A percentile compares a stretch with the other conserved stretches of the same genome.
These are phyloP conservation scores for Candida sakaeoensis DNA, from an alignment of 805 yeast species.

Conservation along the genomic window DNA sequence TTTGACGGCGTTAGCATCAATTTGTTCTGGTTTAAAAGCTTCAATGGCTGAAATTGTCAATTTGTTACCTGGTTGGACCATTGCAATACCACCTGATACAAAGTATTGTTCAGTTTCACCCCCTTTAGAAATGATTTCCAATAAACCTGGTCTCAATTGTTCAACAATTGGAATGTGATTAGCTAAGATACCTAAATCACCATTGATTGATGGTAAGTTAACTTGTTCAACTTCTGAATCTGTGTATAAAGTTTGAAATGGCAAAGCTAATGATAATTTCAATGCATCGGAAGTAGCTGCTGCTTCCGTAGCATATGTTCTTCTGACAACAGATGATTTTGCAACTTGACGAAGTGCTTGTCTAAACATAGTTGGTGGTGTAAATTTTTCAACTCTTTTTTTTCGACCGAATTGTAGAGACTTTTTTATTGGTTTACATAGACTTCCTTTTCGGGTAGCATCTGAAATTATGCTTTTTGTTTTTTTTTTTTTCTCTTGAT, in stretches of 20 bases:
- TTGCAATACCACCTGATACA: slow-evolving; percentile 94
- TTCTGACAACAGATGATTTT: slow-evolving; percentile 59
- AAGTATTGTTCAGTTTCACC: slow-evolving; percentile 75
- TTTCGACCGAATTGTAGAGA: slow-evolving; percentile 8
- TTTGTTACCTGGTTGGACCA: slow-evolving; percentile 91
- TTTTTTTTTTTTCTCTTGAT: no score
- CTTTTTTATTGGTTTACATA: slow-evolving; percentile 8
- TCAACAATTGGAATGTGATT: slow-evolving; percentile 97
- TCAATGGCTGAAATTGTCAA: slow-evolving; percentile 90
- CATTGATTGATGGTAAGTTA: slow-evolving; percentile 91
- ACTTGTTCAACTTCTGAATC: slow-evolving; percentile 67
- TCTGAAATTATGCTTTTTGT: not conserved
- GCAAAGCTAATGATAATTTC: slow-evolving; percentile 86
- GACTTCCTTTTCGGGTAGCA: slow-evolving; percentile 27
- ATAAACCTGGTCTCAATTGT: slow-evolving; percentile 93
- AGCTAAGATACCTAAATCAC: slow-evolving; percentile 95
- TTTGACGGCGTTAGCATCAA: slow-evolving; percentile 77
- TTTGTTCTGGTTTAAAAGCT: slow-evolving; percentile 87
- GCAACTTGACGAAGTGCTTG: slow-evolving; percentile 59
- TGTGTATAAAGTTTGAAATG: slow-evolving; percentile 69
- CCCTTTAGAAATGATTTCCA: slow-evolving; percentile 81
- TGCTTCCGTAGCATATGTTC: slow-evolving; percentile 88
- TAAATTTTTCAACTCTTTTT: slow-evolving; percentile 2
- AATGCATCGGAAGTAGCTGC: slow-evolving; percentile 57
- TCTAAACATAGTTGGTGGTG: slow-evolving; percentile 49